Evolutionary conservation across 257 asterid species (phyloP).

Genomic region (Solanum etuberosum): DNA sequence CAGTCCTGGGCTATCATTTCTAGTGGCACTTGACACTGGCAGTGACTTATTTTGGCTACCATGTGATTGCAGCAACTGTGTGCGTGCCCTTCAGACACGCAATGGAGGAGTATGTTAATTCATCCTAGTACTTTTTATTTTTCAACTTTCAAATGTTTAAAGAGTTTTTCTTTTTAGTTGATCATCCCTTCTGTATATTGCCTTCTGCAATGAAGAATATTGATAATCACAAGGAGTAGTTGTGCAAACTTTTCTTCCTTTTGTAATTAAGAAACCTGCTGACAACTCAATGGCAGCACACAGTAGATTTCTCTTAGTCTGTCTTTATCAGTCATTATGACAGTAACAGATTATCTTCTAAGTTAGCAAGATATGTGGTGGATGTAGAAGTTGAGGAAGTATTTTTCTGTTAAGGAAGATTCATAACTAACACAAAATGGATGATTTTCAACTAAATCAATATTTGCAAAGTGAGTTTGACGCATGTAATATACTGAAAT

Average conservation of each 20-base stretch:
- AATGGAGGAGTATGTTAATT: constrained; percentile 36
- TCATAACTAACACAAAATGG: neutral
- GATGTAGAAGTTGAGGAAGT: neutral
- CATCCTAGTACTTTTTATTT: neutral
- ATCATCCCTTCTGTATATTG: neutral
- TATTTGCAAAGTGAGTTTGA: neutral
- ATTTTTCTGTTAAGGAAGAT: neutral
- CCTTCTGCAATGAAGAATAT: neutral
- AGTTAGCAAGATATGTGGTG: neutral
- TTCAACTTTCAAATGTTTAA: neutral
- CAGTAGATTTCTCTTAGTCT: neutral
- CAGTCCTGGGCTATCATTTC: constrained; percentile 44
- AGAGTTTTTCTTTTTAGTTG: neutral
- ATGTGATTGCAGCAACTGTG: constrained; percentile 66
- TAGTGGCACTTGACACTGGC: constrained; percentile 98
- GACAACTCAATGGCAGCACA: neutral
- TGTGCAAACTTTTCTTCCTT: neutral
- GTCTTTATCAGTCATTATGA: neutral
- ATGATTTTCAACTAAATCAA: neutral
- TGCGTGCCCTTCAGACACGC: constrained; percentile 28
- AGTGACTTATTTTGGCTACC: constrained; percentile 97
- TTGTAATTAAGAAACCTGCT: neutral
- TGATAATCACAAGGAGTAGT: neutral
- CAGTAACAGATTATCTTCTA: neutral
- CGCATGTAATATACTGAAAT: neutral